Evolutionary conservation across 2,329 filamentous ascomycete species (phyloP), one percentile per base, ranked within the genome.

Genomic region (Alternaria arbusti): DNA sequence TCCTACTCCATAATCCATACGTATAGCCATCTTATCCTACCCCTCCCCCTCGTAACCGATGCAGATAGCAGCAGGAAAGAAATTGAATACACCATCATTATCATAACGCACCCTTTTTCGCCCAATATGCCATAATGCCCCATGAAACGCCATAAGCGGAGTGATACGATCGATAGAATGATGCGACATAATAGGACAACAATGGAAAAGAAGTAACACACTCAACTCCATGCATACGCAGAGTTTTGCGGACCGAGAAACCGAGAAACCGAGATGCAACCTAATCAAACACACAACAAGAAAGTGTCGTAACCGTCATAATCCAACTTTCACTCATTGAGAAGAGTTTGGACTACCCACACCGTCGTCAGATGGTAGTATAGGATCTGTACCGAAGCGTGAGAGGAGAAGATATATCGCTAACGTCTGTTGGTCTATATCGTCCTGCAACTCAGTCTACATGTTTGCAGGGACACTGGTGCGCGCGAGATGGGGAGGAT

Each of bases 391-490:
- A 13, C 20, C 49, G 28, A 23, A 52, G 20, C 20, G 28, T 8
- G 15, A 52, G 6, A 40, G 13, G n/a, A 17, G 49, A 23, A 12
- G 22, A 13, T 11, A n/a, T 17, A 36, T 47, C 45, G 22, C 22
- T 8, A 4, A 6, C 5, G 22, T 26, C 9, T 25, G 22, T 25
- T 46, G 44, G 2, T 46, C 20, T 15, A 22, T 23, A 23, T 46
- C 20, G 4, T 46, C 44, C 12, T 12, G 44, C 44, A 23, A 46
- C 44, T 23, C 22, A 23, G 13, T n/a, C 58, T 74, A 74, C 58
- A 74, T 70, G 50, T 73, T 73, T 44, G 71, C 67, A 10, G 71
- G 63, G 5, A 74, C 72, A 40, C 69, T 72, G n/a, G 72, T 73
- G 13, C 72, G 57, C 5, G 64, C 15, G 12, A 57, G 23, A 10